phyloP scores from a whole-genome alignment of 768 basidiomycete genomes.

The Pseudohyphozyma bogoriensis region DNA sequence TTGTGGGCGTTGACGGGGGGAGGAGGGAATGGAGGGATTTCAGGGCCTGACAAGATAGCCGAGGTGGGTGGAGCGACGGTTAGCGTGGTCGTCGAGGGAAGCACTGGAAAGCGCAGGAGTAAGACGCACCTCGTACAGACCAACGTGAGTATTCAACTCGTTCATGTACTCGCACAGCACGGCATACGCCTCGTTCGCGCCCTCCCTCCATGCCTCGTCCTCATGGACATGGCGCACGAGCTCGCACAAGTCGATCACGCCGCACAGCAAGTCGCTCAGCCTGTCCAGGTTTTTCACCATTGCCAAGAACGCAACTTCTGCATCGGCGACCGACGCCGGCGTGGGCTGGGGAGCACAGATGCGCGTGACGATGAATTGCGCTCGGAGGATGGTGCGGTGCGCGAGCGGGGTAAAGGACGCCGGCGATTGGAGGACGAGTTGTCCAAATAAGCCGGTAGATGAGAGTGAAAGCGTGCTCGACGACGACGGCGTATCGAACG shows the following conservation, averaged over 20 bases:
- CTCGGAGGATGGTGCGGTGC: slow-evolving; percentile 67
- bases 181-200: slow-evolving; percentile 80
- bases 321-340: slow-evolving; percentile 34
- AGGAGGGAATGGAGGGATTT: slow-evolving; percentile 31
- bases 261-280: slow-evolving; percentile 88
- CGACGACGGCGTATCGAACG: not conserved
- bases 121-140: slow-evolving; percentile 42
- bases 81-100: not conserved
- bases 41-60: slow-evolving; percentile 37
- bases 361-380: slow-evolving; percentile 70
- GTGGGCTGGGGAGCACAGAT: slow-evolving; percentile 42
- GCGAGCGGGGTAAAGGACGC: slow-evolving; percentile 60
- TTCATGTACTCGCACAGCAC: slow-evolving; percentile 95
- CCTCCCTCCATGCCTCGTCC: slow-evolving; percentile 67
- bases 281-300: slow-evolving; percentile 87
- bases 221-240: slow-evolving; percentile 88
- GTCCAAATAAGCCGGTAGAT: slow-evolving; percentile 67
- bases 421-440: slow-evolving; percentile 61
- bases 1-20: slow-evolving; percentile 19
- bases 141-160: slow-evolving; percentile 83
- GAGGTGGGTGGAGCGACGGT: not conserved
- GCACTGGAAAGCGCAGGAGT: not conserved
- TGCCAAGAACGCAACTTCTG: slow-evolving; percentile 46
- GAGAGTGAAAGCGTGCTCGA: not conserved
- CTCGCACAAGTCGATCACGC: slow-evolving; percentile 93